These are phyloP conservation scores for Chaetomium cochliodes DNA, from an alignment of 495 filamentous ascomycete species.

Conservation along the genomic window DNA sequence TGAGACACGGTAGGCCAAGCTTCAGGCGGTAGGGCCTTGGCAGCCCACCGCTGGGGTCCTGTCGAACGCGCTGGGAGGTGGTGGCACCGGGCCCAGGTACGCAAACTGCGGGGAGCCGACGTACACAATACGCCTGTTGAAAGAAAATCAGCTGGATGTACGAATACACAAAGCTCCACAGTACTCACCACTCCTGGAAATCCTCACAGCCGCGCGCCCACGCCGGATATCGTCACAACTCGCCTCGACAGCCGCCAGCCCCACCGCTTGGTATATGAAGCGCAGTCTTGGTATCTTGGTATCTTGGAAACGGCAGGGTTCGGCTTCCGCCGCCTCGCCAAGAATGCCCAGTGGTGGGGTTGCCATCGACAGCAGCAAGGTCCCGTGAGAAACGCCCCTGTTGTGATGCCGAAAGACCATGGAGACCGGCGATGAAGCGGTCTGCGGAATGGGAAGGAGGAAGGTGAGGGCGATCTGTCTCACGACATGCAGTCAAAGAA, in stretches of 20 bases:
- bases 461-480: not conserved
- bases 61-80: not conserved
- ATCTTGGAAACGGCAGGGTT: slow-evolving; percentile 5
- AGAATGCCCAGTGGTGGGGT: slow-evolving; percentile 23
- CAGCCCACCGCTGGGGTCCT: slow-evolving; percentile 20
- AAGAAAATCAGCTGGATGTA: not conserved
- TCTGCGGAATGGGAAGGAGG: not conserved
- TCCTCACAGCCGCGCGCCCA: not conserved
- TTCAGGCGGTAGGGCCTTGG: slow-evolving; percentile 30
- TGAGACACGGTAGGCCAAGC: slow-evolving; percentile 36
- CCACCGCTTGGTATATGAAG: not conserved
- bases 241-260: not conserved
- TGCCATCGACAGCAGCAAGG: not conserved
- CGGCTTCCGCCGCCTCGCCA: slow-evolving; percentile 17
- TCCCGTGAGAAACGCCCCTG: slow-evolving; percentile 13
- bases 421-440: not conserved
- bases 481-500: not conserved
- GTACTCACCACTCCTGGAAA: not conserved
- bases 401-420: not conserved
- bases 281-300: not conserved
- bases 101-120: too few relatives aligned
- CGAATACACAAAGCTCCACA: not conserved
- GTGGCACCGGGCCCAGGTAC: too few relatives aligned
- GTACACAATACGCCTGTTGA: too few relatives aligned
- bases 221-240: not conserved